These are phyloP conservation scores for Phaeosphaeriaceae sp. DNA, from an alignment of 2,329 filamentous ascomycete genomes.

Conservation along the genomic window DNA sequence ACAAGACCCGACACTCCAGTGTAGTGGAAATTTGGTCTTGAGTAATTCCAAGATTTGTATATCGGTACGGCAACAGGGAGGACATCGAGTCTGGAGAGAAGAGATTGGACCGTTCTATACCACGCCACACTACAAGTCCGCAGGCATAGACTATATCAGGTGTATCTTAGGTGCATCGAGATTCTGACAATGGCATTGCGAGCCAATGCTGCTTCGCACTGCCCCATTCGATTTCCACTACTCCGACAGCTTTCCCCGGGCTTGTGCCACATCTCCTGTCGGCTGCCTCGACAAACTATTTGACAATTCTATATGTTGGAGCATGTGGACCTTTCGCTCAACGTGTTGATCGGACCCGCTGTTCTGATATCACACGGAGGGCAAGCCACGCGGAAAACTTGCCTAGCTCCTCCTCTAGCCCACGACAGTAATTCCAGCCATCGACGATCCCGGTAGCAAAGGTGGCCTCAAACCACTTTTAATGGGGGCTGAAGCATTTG, in stretches of 20 bases:
- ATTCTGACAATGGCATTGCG: background rate
- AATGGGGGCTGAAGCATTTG: conserved; percentile 33
- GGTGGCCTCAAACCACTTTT: conserved; percentile 20
- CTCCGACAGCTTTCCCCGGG: background rate
- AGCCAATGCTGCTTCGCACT: background rate
- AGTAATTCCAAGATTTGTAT: too few species aligned
- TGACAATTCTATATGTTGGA: conserved; percentile 10
- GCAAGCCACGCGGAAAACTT: conserved; percentile 7
- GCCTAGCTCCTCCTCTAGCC: conserved; percentile 16
- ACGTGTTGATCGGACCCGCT: conserved; percentile 11
- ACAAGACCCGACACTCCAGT: too few species aligned
- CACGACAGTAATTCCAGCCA: background rate
- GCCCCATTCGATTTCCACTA: background rate
- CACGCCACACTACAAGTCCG: background rate
- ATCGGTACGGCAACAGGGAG: too few species aligned
- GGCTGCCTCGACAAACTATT: background rate
- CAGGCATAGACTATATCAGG: background rate
- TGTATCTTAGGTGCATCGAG: background rate
- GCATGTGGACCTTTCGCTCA: background rate
- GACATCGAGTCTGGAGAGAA: too few species aligned
- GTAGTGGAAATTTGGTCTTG: too few species aligned
- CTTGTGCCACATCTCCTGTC: background rate
- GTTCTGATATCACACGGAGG: conserved; percentile 5
- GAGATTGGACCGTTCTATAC: background rate
- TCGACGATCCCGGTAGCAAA: conserved; percentile 20